These are phyloP conservation scores for Thuidium tamariscinum DNA, from an alignment of 225 moss, liverwort and hornwort species.

Conservation along the genomic window DNA sequence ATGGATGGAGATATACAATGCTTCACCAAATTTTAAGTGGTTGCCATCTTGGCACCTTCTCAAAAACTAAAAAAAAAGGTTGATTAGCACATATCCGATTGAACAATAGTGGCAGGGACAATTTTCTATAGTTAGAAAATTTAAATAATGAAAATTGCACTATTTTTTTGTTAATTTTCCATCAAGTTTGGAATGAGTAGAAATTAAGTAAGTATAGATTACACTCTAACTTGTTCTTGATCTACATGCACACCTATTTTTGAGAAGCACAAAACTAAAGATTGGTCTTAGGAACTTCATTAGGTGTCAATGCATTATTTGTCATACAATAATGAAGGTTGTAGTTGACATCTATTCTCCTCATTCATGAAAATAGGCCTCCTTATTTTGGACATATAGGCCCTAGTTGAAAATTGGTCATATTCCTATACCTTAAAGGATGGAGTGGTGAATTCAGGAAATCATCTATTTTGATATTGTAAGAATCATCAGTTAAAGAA, in stretches of 20 bases:
- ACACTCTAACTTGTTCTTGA: accelerated
- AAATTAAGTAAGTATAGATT: background rate
- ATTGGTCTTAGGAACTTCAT: background rate
- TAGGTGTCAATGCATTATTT: background rate
- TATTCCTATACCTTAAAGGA: too few species aligned
- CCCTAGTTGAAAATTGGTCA: accelerated
- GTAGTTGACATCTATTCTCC: accelerated
- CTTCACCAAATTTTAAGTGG: too few species aligned
- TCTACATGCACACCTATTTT: background rate
- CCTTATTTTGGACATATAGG: accelerated
- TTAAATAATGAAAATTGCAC: background rate
- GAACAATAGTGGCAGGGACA: accelerated
- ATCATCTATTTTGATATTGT: too few species aligned
- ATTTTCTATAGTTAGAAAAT: accelerated
- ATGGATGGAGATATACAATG: too few species aligned
- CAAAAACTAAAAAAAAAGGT: too few species aligned
- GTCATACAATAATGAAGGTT: accelerated
- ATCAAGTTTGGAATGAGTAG: background rate
- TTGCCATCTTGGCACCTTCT: too few species aligned
- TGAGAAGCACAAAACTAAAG: accelerated
- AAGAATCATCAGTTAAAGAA: too few species aligned
- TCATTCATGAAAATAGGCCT: background rate
- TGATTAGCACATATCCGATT: background rate
- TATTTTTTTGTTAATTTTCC: background rate
- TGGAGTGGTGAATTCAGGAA: too few species aligned